phyloP scores from a whole-genome alignment of 2,329 filamentous ascomycete species.

The Colletotrichum tamarilloi region DNA sequence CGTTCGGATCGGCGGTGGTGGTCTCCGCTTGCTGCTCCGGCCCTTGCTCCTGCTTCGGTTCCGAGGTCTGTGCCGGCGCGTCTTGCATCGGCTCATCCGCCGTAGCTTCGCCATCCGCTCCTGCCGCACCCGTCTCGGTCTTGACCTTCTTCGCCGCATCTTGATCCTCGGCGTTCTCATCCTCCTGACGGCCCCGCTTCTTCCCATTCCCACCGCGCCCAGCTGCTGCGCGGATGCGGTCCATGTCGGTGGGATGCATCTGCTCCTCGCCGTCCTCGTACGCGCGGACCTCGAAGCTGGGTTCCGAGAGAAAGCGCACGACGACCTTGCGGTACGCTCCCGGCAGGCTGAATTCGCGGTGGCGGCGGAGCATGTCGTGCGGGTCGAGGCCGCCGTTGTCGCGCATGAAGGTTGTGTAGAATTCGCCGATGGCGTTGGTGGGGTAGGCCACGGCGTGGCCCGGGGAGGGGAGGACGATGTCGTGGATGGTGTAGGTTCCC shows the following conservation, averaged over 20 bases:
- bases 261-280: slow-evolving; percentile 82
- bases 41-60: neutral
- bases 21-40: slow-evolving; percentile 29
- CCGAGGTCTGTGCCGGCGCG: neutral
- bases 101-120: neutral
- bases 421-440: slow-evolving; percentile 82
- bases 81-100: slow-evolving; percentile 19
- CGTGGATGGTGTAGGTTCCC: slow-evolving; percentile 83
- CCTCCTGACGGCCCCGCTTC: slow-evolving; percentile 29
- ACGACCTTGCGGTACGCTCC: slow-evolving; percentile 91
- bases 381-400: slow-evolving; percentile 85
- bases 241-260: slow-evolving; percentile 88
- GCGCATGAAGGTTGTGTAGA: slow-evolving; percentile 88
- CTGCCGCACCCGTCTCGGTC: neutral
- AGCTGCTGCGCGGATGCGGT: slow-evolving; percentile 65
- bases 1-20: slow-evolving; percentile 34
- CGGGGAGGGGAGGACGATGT: slow-evolving; percentile 91
- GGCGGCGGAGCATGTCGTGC: slow-evolving; percentile 84
- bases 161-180: slow-evolving; percentile 33
- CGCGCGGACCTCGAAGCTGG: slow-evolving; percentile 74
- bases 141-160: slow-evolving; percentile 39
- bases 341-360: slow-evolving; percentile 88
- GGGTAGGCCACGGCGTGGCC: slow-evolving; percentile 93
- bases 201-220: slow-evolving; percentile 42
- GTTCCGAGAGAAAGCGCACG: slow-evolving; percentile 70